Evolutionary conservation across 2,329 filamentous ascomycete species (phyloP).

Genomic region (Hypoxylon sp.): DNA sequence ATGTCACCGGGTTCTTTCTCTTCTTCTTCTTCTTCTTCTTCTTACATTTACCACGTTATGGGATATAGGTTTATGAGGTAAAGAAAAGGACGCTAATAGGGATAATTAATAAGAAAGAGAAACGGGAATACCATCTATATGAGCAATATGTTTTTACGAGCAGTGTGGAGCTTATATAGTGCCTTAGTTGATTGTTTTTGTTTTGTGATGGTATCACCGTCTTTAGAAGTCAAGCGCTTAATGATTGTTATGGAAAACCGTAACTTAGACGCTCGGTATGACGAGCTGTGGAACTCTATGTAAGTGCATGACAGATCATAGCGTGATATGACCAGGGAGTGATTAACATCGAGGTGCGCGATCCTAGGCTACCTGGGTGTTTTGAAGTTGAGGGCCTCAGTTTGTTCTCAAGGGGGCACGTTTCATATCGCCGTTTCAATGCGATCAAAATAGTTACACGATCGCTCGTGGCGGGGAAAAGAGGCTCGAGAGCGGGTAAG

Average conservation of each 20-base stretch:
- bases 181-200: neutral
- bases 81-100: no score
- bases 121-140: neutral
- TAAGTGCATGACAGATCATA: slow-evolving; percentile 1
- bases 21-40: no score
- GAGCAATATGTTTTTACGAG: slow-evolving; percentile 2
- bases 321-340: neutral
- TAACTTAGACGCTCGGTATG: slow-evolving; percentile 4
- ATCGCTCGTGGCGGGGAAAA: neutral
- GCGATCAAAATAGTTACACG: neutral
- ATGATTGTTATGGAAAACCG: no score
- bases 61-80: no score
- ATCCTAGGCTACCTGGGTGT: slow-evolving; percentile 2
- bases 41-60: no score
- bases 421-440: slow-evolving; percentile 11
- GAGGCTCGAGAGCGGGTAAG: slow-evolving; percentile 14
- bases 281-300: slow-evolving; percentile 4
- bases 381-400: slow-evolving; percentile 13
- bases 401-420: slow-evolving; percentile 17
- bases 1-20: no score
- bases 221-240: neutral
- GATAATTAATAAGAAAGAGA: no score
- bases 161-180: no score
- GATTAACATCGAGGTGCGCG: neutral
- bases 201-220: neutral